A percentile compares a stretch with the other conserved stretches of the same genome.
These are phyloP conservation scores for Phyllachora maydis DNA, from an alignment of 2,329 filamentous ascomycete species.

Conservation along the genomic window DNA sequence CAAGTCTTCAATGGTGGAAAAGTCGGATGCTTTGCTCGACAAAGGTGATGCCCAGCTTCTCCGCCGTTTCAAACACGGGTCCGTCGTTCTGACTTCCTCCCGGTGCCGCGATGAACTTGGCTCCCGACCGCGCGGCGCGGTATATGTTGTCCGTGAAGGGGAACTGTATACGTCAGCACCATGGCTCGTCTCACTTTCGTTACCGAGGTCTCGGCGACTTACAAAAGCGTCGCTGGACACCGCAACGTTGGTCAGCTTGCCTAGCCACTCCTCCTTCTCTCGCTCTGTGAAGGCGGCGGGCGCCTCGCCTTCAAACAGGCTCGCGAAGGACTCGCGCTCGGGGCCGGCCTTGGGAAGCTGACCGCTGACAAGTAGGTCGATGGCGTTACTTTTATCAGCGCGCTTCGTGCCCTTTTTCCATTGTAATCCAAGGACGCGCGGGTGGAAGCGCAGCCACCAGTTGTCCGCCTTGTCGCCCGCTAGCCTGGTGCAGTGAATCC, in stretches of 20 bases:
- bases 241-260: conserved; percentile 62
- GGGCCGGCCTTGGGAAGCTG: conserved; percentile 66
- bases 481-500: conserved; percentile 94
- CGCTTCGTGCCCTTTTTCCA: conserved; percentile 98
- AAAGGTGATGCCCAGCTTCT: conserved; percentile 83
- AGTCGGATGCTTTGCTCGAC: conserved; percentile 86
- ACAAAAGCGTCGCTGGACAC: conserved; percentile 92
- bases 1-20: conserved; percentile 95
- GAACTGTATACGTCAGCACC: conserved; percentile 35
- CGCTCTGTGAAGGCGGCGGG: conserved; percentile 63
- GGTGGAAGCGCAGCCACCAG: conserved; percentile 99
- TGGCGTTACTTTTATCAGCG: conserved; percentile 93
- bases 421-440: conserved; percentile 67
- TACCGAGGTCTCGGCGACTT: conserved; percentile 17
- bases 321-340: conserved; percentile 74
- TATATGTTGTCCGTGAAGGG: conserved; percentile 98
- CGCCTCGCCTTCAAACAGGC: conserved; percentile 77
- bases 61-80: conserved; percentile 69
- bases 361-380: conserved; percentile 84
- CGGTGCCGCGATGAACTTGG: conserved; percentile 89
- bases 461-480: conserved; percentile 97
- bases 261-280: conserved; percentile 73
- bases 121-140: conserved; percentile 70
- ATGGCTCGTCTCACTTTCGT: neutral
- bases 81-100: conserved; percentile 74